Percentiles rank a stretch among this genome's conserved stretches.
phyloP scores from a whole-genome alignment of 352 stramenopile genomes.

The Phytophthora capsici region DNA sequence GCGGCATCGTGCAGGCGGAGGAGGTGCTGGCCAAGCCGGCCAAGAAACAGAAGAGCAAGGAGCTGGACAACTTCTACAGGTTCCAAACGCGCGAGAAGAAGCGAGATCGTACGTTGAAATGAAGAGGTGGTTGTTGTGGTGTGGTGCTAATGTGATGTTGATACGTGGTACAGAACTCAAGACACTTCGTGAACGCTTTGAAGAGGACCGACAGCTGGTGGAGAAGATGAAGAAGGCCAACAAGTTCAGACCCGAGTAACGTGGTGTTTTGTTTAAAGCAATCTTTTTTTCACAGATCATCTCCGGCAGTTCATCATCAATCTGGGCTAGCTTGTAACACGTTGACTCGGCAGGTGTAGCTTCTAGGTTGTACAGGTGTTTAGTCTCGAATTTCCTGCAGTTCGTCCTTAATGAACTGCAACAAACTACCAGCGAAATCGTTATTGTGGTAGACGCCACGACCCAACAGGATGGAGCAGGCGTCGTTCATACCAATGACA shows the following conservation, averaged over 20 bases:
- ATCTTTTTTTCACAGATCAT: not conserved
- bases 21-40: conserved; percentile 57
- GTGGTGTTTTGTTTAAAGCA: conserved; percentile 9
- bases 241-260: conserved; percentile 83
- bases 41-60: conserved; percentile 89
- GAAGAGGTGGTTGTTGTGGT: not conserved
- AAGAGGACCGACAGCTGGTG: conserved; percentile 79
- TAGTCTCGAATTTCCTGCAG: conserved; percentile 38
- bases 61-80: conserved; percentile 84
- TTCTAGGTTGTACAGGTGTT: conserved; percentile 41
- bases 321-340: conserved; percentile 41
- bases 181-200: conserved; percentile 81
- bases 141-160: conserved; percentile 13
- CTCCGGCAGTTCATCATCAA: conserved; percentile 33
- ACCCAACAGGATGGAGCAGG: conserved; percentile 32
- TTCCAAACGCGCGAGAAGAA: conserved; percentile 90
- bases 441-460: conserved; percentile 41
- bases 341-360: conserved; percentile 41
- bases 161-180: conserved; percentile 68
- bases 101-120: conserved; percentile 69
- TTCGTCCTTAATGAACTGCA: conserved; percentile 41
- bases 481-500: conserved; percentile 41
- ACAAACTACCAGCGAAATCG: conserved; percentile 32
- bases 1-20: conserved; percentile 51
- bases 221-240: conserved; percentile 87